Percentiles rank a stretch among this genome's conserved stretches.
phyloP scores from a whole-genome alignment of 2,329 filamentous ascomycete species.

The Talaromyces marneffei region DNA sequence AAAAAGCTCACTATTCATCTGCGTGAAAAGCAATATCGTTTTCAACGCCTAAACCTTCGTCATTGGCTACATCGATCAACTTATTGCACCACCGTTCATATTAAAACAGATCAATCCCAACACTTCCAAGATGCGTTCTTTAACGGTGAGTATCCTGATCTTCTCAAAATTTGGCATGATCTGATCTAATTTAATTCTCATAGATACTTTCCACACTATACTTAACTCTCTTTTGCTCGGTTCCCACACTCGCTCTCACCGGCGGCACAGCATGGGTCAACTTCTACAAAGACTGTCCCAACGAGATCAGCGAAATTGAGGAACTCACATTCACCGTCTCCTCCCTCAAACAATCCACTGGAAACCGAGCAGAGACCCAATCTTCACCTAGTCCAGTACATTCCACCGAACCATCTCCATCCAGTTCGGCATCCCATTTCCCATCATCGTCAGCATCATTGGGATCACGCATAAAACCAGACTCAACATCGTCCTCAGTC shows the following conservation, averaged over 20 bases:
- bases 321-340: not conserved
- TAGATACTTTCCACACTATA: conserved; percentile 11
- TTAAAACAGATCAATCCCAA: not conserved
- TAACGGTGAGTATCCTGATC: not conserved
- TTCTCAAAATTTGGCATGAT: not conserved
- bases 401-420: not conserved
- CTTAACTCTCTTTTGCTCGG: not conserved
- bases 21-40: not conserved
- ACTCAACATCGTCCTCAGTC: not conserved
- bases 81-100: not conserved
- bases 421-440: not conserved
- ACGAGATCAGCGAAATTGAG: not conserved
- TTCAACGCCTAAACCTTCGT: not conserved
- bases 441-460: not conserved
- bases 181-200: not conserved
- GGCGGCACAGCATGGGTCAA: conserved; percentile 11
- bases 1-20: not conserved
- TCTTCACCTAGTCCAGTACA: not conserved
- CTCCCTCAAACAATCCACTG: not conserved
- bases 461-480: not conserved
- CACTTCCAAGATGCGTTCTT: not conserved
- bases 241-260: conserved; percentile 11
- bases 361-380: not conserved
- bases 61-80: not conserved
- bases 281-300: conserved; percentile 12